A percentile compares a stretch with the other conserved stretches of the same genome.
These are phyloP conservation scores for Pinus albicaulis DNA, from an alignment of 75 land plant species.

Conservation along the genomic window DNA sequence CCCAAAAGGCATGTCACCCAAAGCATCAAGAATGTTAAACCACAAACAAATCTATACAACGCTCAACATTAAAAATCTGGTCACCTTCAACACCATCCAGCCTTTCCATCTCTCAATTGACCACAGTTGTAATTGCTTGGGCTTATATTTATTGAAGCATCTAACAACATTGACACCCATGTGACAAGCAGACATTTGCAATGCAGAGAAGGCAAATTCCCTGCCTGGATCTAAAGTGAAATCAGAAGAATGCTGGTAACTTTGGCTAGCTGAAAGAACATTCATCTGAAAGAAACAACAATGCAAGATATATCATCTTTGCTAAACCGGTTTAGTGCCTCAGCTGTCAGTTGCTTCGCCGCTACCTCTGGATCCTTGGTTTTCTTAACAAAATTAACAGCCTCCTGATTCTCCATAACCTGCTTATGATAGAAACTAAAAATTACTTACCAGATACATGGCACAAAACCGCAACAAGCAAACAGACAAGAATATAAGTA, in stretches of 20 bases:
- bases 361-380: slow-evolving; percentile 59
- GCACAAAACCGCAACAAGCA: neutral
- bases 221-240: slow-evolving; percentile 2
- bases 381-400: slow-evolving; percentile 58
- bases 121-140: neutral
- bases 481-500: neutral
- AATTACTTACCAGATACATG: neutral
- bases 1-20: too few relatives aligned
- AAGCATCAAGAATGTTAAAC: neutral
- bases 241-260: slow-evolving; percentile 5
- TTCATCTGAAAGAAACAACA: slow-evolving; percentile 55
- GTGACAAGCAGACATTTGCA: neutral
- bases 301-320: slow-evolving; percentile 92
- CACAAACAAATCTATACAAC: neutral
- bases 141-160: neutral
- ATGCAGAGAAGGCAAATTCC: neutral
- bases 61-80: neutral
- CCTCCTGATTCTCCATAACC: slow-evolving; percentile 83
- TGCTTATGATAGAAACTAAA: slow-evolving; percentile 7
- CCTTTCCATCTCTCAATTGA: neutral
- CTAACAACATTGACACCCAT: neutral
- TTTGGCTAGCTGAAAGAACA: neutral
- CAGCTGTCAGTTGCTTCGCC: slow-evolving; percentile 59
- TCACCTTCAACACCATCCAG: slow-evolving; percentile 1
- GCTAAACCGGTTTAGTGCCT: slow-evolving; percentile 62